These are phyloP conservation scores for Fonsecaea pedrosoi DNA, from an alignment of 2,329 filamentous ascomycete genomes.

Conservation along the genomic window DNA sequence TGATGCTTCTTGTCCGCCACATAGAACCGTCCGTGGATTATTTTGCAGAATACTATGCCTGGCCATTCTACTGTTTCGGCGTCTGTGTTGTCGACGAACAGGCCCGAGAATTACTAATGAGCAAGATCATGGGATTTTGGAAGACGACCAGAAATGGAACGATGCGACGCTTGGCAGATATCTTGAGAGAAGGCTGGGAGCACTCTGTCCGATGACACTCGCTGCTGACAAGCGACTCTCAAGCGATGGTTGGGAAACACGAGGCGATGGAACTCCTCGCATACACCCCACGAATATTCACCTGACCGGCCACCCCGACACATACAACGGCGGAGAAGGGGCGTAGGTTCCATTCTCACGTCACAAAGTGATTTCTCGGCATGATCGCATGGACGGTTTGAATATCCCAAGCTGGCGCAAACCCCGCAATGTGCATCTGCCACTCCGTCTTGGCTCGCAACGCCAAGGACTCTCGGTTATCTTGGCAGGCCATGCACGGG, in stretches of 20 bases:
- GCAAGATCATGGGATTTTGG: constrained; percentile 38
- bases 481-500: constrained; percentile 12
- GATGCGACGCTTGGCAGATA: constrained; percentile 39
- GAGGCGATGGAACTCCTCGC: not conserved
- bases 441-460: constrained; percentile 4
- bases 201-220: not conserved
- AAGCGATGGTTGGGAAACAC: not conserved
- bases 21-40: constrained; percentile 39
- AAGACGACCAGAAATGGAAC: constrained; percentile 39
- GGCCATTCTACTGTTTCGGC: constrained; percentile 40
- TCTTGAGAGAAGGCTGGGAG: constrained; percentile 24
- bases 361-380: not conserved
- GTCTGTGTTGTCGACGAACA: constrained; percentile 18
- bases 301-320: not conserved
- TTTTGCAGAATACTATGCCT: constrained; percentile 43
- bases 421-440: constrained; percentile 17
- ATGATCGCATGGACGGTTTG: not conserved
- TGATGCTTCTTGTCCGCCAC: constrained; percentile 26
- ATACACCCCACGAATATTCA: not conserved
- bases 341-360: not conserved
- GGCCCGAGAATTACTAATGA: constrained; percentile 33
- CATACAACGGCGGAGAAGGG: not conserved
- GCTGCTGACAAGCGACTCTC: not conserved
- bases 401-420: not conserved
- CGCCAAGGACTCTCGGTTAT: constrained; percentile 15